Evolutionary conservation across 192 early-diverging fungal species (phyloP), one percentile per base, ranked within the genome.

Genomic region (Dissophora ornata): DNA sequence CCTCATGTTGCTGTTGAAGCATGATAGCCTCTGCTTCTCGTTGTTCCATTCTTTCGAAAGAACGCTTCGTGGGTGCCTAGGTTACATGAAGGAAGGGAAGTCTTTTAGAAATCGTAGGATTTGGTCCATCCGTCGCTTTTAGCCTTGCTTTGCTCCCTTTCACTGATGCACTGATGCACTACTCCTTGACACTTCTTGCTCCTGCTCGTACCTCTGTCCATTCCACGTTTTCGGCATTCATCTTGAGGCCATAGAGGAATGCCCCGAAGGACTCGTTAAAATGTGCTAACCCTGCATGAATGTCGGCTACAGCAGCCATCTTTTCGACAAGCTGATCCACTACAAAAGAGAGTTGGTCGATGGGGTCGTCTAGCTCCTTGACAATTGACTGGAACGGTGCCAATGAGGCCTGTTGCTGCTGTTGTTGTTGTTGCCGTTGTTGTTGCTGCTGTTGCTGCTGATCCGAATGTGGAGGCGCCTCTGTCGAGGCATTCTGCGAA

Each of bases 251-350:
- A 30, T 77, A 77, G 10, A 77, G 59, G 26, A 77, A 57, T 34
- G 73, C 52, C 3, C 73, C 73, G 67, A 77, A 77, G 22, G 73
- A 67, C 13, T 77, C 73, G 24, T 77, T 77, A 45, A 77, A 77
- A n/a, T 61, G 46, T 16, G 73, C 73, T 6, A 77, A 64, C 7
- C 73, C 64, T 13, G 58, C 51, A 44, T 77, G 73, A 24, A 77
- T 77, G 21, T 77, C 73, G 0, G 64, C 57, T 1, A 77, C 73
- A 22, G 62, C 63, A 1, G 63, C 50, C 64, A 77, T 67, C 40
- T 67, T 77, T 11, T 77, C 73, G 1, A 67, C 73, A 3, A 77
- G 53, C 19, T 77, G 57, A 32, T 77, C 65, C 26, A 67, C 73
- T 2, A 64, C 73, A 4, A 45, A 5, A 8, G 34, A 67, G 22